Base-by-base conservation (phyloP, 139 green algal genomes). In the Gonium pectorale region DNA sequence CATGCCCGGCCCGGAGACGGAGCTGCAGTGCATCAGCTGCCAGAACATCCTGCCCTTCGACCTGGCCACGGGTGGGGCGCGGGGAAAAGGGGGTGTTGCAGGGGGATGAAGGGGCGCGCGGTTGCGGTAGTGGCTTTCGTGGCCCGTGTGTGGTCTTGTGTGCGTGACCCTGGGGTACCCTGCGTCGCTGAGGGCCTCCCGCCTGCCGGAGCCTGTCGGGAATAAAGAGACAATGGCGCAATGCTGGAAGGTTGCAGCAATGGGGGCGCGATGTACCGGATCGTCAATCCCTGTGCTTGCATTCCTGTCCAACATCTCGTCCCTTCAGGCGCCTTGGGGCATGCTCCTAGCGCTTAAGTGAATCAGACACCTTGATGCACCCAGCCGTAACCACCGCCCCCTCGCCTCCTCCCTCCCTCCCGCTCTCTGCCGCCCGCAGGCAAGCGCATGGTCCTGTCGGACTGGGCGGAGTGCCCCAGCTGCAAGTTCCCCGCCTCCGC, bases 391-490 rank as follows among this genome's bases (percentile, higher is more conserved):
- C 49, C 49, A 56, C 49, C 49, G n/a, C n/a, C n/a, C n/a, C n/a
- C n/a, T n/a, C n/a, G 11, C 49, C 1, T 38, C 60, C 60, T 22
- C 31, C 9, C 62, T 15, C 22, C 62, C 6, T 6, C 35, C 33
- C 15, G 9, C 31, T 41, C 27, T 15, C 49, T 56, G 5, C 3
- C 71, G n/a, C 33, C 1, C 37, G 56, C 90, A 93, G 91, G 94
- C 56, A 94, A 92, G 79, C 93, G 93, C 67, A 94, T 96, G 90
- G 43, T 86, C 21, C 75, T 93, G 31, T 74, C 67, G 24, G 91
- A 96, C 72, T 97, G 94, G 94, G 83, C 88, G 5, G 83, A 94
- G 86, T 97, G 94, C 87, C 92, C 93, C 3, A 44, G 29, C 81
- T 97, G 94, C 87, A 79, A 67, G 62, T 94, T 97, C 75, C 90